Evolutionary conservation across 208 protist genomes (phyloP).

Genomic region (Acanthamoeba triangularis): DNA sequence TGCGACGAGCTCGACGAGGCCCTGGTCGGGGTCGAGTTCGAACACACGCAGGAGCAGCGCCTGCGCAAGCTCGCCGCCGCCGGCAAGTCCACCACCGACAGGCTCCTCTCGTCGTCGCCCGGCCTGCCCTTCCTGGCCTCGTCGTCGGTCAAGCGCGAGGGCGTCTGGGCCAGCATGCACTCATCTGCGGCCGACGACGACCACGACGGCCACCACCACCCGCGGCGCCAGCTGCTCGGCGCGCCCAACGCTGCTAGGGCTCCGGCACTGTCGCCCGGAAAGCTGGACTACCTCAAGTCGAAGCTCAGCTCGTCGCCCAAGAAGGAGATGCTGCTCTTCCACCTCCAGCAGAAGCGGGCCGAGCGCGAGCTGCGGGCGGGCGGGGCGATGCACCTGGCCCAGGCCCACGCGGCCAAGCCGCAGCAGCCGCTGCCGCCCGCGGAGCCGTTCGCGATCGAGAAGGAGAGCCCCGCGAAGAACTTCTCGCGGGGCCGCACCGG

Average conservation of each 20-base stretch:
- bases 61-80: conserved; percentile 11
- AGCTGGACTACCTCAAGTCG: conserved; percentile 1
- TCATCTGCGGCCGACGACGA: not conserved
- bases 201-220: not conserved
- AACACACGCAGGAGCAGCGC: conserved; percentile 22
- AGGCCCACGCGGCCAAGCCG: not conserved
- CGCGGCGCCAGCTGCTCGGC: not conserved
- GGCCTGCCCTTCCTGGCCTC: conserved; percentile 1
- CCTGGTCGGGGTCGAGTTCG: conserved; percentile 49
- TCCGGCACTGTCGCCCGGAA: not conserved
- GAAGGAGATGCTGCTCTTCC: conserved; percentile 55
- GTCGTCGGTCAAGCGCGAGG: conserved; percentile 42
- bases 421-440: not conserved
- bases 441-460: not conserved
- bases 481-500: conserved; percentile 6
- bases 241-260: not conserved
- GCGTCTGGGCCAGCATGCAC: conserved; percentile 17
- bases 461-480: conserved; percentile 16
- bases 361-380: not conserved
- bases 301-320: conserved; percentile 55
- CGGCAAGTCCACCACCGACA: not conserved
- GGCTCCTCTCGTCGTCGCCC: conserved; percentile 34
- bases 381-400: not conserved
- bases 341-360: conserved; percentile 49
- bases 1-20: conserved; percentile 36